Base-by-base conservation (phyloP, 192 early-diverging fungal species). In the Umbelopsis sp. region DNA sequence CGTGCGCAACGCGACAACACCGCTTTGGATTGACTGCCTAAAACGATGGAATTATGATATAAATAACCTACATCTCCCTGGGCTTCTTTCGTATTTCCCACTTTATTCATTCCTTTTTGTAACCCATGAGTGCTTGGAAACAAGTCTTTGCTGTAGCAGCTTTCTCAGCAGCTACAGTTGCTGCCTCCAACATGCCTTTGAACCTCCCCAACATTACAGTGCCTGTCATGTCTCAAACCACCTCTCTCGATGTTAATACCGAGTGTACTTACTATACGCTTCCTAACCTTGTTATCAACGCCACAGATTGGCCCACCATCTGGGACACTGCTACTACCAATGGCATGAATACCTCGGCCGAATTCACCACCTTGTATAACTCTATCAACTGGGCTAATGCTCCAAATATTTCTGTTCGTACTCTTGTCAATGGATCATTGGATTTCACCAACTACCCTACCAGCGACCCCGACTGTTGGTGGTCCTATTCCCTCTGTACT, bases 321-420 rank as follows among this genome's bases (percentile, higher is more conserved):
- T 77, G 76, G 76, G 67, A 52, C 3, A 66, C 45, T 11, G 76
- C 76, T 31, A 77, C 76, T 32, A 66, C 67, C 36, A 76, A 76
- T 49, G 68, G 68, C 25, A 73, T 73, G 59, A 70, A 77, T 69
- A 76, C 74, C 56, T 74, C 71, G 3, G 43, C 77, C 20, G 75
- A 84, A 29, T 81, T 81, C 74, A 69, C 68, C 38, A 56, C 72
- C n/a, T 56, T 81, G 56, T 81, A 80, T 54, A 81, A 84, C 36
- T 73, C 78, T 36, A 81, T 84, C 62, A 71, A 84, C 32, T 73
- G 80, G 66, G 73, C 71, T 26, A 79, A 73, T 9, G 83, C 80
- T 21, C 83, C 83, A 24, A 74, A 73, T 14, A 77, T 81, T 47
- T 34, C 67, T 0, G 65, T 81, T n/a, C 73, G 66, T 31, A 81